Base-by-base conservation (phyloP, 495 filamentous ascomycete genomes). In the Daldinia concentrica region DNA sequence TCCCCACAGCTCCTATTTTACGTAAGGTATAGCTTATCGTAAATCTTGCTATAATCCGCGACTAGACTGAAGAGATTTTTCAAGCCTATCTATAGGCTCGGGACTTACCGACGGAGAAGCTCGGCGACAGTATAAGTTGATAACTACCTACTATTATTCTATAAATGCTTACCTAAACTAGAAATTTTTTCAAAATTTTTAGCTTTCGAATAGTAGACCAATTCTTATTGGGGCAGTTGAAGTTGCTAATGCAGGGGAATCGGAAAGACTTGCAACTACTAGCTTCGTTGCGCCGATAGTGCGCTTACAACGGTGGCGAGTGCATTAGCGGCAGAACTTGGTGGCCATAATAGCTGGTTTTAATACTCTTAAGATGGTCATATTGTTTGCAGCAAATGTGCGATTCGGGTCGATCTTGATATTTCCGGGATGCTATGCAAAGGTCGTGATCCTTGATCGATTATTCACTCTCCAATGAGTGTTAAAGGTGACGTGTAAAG, bases 291-390 rank as follows among this genome's bases (percentile, higher is more conserved):
- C 65, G 17, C 11, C 43, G 34, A 57, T 55, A 57, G 48, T 17
- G 37, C 32, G 29, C 30, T 50, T 30, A 27, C n/a, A 29, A n/a
- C 4, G 30, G 45, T 60, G 60, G 56, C 50, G 14, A 30, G 36
- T 60, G 56, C 48, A 61, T 65, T 65, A 59, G 68, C 17, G 62
- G 68, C 62, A 48, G 11, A 69, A 30, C 26, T 39, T 48, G 61
- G 61, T 64, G 48, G 26, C 52, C 19, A 43, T 12, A 7, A 37
- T 22, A 48, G 1, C 6, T 32, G 5, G 37, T n/a, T 8, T 39
- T 32, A 45, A 27, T 58, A 6, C 7, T 24, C 64, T 41, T 41
- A 36, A 52, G 14, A 60, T 30, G 14, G 12, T 14, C 37, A 39
- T 48, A 48, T 48, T 48, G 6, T 22, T 30, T 7, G 26, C 26